Evolutionary conservation across 805 yeast genomes (phyloP).

Genomic region (Saccharomycodes ludwigii): DNA sequence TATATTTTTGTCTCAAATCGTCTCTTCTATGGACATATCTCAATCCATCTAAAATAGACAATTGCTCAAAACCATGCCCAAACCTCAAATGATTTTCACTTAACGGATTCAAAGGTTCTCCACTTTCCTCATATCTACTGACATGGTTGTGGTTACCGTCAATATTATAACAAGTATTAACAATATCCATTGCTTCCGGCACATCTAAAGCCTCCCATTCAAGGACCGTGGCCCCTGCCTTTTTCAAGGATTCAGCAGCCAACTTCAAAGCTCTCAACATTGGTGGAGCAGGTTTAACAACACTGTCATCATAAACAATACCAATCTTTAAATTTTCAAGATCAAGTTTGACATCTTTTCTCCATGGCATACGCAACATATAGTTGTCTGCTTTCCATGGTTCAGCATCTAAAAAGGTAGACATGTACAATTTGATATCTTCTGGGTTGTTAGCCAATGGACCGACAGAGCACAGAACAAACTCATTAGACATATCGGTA

Average conservation of each 20-base stretch:
- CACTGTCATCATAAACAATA: constrained; percentile 49
- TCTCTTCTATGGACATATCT: constrained; percentile 48
- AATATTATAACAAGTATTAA: constrained; percentile 31
- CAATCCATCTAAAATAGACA: constrained; percentile 41
- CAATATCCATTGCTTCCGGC: constrained; percentile 11
- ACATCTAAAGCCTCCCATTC: constrained; percentile 34
- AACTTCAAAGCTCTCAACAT: constrained; percentile 41
- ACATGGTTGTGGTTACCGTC: constrained; percentile 58
- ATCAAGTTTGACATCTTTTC: constrained; percentile 12
- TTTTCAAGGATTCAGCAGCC: constrained; percentile 39
- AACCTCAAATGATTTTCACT: constrained; percentile 48
- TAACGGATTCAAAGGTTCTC: constrained; percentile 57
- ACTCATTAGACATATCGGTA: constrained; percentile 55
- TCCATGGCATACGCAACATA: constrained; percentile 28
- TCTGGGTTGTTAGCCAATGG: constrained; percentile 55
- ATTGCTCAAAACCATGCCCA: constrained; percentile 43
- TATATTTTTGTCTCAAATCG: constrained; percentile 31
- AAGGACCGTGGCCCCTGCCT: constrained; percentile 48
- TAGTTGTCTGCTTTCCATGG: constrained; percentile 44
- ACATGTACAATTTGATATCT: constrained; percentile 61
- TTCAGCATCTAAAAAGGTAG: constrained; percentile 39
- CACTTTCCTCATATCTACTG: constrained; percentile 40
- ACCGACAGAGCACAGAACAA: constrained; percentile 58
- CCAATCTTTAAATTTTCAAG: constrained; percentile 40
- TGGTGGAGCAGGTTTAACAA: constrained; percentile 59